Conservation (phyloP, 768 basidiomycete species). For the Suillus americanus region DNA sequence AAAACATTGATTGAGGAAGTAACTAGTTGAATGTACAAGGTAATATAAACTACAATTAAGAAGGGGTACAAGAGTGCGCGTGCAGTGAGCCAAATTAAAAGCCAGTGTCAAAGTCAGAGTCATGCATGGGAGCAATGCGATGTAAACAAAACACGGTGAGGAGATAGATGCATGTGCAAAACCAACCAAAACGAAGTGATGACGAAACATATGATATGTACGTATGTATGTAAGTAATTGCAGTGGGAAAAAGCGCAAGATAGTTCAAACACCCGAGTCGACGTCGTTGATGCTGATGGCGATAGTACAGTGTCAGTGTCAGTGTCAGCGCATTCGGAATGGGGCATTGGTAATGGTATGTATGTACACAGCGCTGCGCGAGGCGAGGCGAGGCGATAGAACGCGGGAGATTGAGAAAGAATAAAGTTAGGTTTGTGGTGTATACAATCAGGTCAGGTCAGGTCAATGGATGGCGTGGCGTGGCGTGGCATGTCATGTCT, state of each 20-base stretch:
- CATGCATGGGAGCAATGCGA: background rate
- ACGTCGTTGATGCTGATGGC: background rate
- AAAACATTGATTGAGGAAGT: background rate
- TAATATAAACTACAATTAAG: background rate
- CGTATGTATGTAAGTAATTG: background rate
- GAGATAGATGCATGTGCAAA: background rate
- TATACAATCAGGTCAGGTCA: background rate
- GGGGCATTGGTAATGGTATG: background rate
- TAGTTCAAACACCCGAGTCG: background rate
- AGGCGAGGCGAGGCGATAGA: background rate
- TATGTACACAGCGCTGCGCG: background rate
- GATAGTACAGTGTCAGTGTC: conserved; percentile 7
- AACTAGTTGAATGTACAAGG: background rate
- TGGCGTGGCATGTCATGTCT: background rate
- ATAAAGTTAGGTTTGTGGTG: background rate
- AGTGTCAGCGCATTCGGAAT: background rate
- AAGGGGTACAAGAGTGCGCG: background rate
- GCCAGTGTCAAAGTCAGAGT: background rate
- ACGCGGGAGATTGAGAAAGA: background rate
- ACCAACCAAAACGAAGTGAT: background rate
- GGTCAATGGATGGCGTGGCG: background rate
- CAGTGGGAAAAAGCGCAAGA: background rate
- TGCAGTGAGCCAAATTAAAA: background rate
- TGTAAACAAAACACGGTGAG: background rate
- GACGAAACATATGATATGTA: background rate